These are phyloP conservation scores for Hypoxylon crocopeplum DNA, from an alignment of 495 filamentous ascomycete species.

Conservation along the genomic window DNA sequence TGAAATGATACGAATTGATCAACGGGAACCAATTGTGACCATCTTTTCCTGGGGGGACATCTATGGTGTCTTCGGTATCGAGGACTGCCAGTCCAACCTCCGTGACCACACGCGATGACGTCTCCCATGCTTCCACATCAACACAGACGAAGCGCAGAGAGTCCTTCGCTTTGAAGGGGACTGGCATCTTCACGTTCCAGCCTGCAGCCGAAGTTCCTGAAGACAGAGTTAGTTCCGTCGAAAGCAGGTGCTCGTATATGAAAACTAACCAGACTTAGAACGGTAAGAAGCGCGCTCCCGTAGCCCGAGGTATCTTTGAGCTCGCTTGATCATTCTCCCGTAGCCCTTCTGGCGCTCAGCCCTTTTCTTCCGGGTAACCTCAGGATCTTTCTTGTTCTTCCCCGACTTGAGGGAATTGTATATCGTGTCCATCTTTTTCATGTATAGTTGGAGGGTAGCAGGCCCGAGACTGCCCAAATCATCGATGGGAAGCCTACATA, in stretches of 20 bases:
- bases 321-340: constrained; percentile 60
- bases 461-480: constrained; percentile 12
- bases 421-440: constrained; percentile 31
- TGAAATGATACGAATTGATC: constrained; percentile 76
- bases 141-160: constrained; percentile 75
- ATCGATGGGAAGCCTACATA: constrained; percentile 5
- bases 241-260: background rate
- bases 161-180: constrained; percentile 52
- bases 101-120: constrained; percentile 66
- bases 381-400: constrained; percentile 50
- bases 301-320: constrained; percentile 74
- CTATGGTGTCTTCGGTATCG: constrained; percentile 68
- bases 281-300: constrained; percentile 39
- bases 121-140: constrained; percentile 84
- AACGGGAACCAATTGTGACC: constrained; percentile 67
- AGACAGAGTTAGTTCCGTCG: background rate
- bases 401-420: constrained; percentile 42
- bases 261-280: constrained; percentile 21
- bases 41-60: constrained; percentile 62
- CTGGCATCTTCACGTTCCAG: constrained; percentile 29
- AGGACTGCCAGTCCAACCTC: constrained; percentile 87
- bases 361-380: constrained; percentile 40
- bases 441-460: constrained; percentile 20
- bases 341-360: constrained; percentile 54
- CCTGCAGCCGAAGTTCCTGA: background rate